Evolutionary conservation across 495 filamentous ascomycete genomes (phyloP).

Genomic region (Polyplosphaeria fusca): DNA sequence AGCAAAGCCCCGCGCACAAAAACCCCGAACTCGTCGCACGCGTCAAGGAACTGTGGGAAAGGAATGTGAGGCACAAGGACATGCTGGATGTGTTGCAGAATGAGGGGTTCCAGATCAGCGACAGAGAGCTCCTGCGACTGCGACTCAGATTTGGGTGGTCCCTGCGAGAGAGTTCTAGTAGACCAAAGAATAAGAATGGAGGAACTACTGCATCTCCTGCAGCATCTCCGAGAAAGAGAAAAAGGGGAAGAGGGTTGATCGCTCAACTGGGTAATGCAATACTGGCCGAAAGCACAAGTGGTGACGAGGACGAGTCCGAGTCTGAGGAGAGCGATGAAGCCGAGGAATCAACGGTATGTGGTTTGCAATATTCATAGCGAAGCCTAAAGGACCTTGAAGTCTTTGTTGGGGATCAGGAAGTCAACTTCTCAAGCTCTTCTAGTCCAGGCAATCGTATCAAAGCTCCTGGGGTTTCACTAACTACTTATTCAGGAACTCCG

Average conservation of each 20-base stretch:
- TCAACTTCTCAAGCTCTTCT: no score
- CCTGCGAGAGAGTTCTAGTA: constrained; percentile 42
- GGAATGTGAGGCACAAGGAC: constrained; percentile 63
- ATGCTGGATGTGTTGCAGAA: constrained; percentile 68
- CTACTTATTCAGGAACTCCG: no score
- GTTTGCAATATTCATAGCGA: no score
- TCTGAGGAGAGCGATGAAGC: no score
- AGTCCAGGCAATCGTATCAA: no score
- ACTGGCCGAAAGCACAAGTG: constrained; percentile 9
- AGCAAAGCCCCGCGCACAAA: constrained; percentile 66
- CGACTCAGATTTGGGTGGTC: constrained; percentile 61
- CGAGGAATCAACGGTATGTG: no score
- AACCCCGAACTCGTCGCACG: constrained; percentile 62
- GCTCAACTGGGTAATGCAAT: constrained; percentile 14
- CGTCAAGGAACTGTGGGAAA: constrained; percentile 72
- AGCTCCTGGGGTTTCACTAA: no score
- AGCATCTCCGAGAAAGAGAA: constrained; percentile 6
- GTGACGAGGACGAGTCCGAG: constrained; percentile 1
- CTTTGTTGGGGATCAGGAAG: no score
- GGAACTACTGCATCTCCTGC: no score
- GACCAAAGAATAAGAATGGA: constrained; percentile 47
- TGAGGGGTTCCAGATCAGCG: constrained; percentile 69
- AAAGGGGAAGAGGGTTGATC: constrained; percentile 7
- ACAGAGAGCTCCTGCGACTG: constrained; percentile 64
- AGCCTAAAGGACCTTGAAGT: no score